Percentiles rank a stretch among this genome's conserved stretches.
Conservation (phyloP, 2,329 filamentous ascomycete genomes). For the Biscogniauxia mediterranea region DNA sequence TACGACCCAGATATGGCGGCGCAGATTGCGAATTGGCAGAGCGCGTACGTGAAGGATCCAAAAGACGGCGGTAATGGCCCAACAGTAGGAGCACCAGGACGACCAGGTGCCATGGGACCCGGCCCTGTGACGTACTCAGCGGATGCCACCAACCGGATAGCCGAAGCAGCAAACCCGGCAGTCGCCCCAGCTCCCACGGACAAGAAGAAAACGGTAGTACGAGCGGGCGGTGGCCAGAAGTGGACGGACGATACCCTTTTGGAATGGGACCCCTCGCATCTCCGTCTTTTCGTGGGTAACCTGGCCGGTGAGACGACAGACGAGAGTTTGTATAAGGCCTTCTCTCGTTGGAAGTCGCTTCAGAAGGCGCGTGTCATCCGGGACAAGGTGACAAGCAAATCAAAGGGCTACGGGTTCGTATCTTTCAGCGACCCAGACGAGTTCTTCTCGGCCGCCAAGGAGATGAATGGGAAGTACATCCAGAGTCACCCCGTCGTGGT, state of each 20-base stretch:
- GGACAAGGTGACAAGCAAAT: constrained; percentile 95
- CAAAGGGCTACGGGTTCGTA: constrained; percentile 94
- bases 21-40: constrained; percentile 93
- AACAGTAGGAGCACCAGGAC: constrained; percentile 34
- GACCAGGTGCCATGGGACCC: constrained; percentile 36
- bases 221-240: constrained; percentile 84
- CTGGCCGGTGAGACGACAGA: constrained; percentile 96
- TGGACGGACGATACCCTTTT: constrained; percentile 88
- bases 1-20: constrained; percentile 81
- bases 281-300: constrained; percentile 94
- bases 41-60: constrained; percentile 66
- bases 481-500: constrained; percentile 91
- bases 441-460: constrained; percentile 92
- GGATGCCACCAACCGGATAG: constrained; percentile 28
- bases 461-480: constrained; percentile 99
- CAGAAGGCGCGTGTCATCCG: constrained; percentile 91
- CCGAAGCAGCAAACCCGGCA: constrained; percentile 38
- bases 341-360: constrained; percentile 81
- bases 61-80: constrained; percentile 48
- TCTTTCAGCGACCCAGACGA: constrained; percentile 94
- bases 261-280: constrained; percentile 94
- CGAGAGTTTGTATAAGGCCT: constrained; percentile 91
- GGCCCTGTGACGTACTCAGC: constrained; percentile 42
- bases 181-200: constrained; percentile 50
- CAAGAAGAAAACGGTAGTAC: constrained; percentile 82